These are phyloP conservation scores for Stephania cephalantha DNA, from an alignment of 164 flowering plant species.

Conservation along the genomic window DNA sequence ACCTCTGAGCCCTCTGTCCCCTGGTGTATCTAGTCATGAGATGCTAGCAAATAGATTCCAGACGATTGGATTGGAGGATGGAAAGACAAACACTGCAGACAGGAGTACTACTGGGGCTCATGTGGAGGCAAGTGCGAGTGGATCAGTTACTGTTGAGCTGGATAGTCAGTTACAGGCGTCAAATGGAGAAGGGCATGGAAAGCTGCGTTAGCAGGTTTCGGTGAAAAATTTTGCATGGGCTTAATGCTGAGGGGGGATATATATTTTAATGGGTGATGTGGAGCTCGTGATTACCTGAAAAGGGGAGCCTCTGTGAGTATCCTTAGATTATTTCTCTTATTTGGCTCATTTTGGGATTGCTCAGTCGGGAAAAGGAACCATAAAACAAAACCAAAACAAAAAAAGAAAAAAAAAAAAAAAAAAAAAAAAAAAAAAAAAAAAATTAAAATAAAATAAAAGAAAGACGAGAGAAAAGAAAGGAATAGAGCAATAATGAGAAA, in stretches of 20 bases:
- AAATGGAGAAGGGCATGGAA: slow-evolving; percentile 22
- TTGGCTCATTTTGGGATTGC: not conserved
- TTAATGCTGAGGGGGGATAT: not conserved
- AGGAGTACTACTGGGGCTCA: slow-evolving; percentile 18
- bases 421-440: slow-evolving; percentile 8
- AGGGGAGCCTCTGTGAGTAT: not conserved
- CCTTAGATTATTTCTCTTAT: not conserved
- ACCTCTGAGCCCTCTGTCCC: slow-evolving; percentile 15
- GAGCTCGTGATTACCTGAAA: not conserved
- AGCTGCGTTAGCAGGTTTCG: slow-evolving; percentile 3
- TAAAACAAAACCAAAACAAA: slow-evolving; percentile 3
- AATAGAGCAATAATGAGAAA: not conserved
- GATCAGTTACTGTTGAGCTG: slow-evolving; percentile 20
- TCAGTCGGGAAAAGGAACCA: not conserved
- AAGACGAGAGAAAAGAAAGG: not conserved
- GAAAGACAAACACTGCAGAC: slow-evolving; percentile 13
- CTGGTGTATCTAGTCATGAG: slow-evolving; percentile 19
- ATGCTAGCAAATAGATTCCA: slow-evolving; percentile 25
- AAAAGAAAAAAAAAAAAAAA: not conserved
- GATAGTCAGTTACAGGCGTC: slow-evolving; percentile 16
- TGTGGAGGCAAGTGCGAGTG: slow-evolving; percentile 15
- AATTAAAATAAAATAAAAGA: not conserved
- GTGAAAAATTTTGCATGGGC: slow-evolving; percentile 14
- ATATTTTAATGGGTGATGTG: not conserved
- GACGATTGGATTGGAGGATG: slow-evolving; percentile 33